Conservation (phyloP, 352 stramenopile species). For the Globisporangium ultimum region DNA sequence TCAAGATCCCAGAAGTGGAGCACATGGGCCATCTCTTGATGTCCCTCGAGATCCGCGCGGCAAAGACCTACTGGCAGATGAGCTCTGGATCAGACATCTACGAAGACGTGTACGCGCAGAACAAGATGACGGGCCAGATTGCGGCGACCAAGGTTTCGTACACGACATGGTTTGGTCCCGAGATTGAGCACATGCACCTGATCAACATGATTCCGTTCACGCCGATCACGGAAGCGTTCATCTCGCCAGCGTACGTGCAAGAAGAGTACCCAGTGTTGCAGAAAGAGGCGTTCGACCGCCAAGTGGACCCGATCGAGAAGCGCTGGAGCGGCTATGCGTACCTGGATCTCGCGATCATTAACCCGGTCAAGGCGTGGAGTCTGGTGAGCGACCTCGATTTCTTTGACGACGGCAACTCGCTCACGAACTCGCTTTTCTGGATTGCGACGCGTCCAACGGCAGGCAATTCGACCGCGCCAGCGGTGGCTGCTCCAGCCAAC, state of each 20-base stretch:
- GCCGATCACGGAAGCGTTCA: constrained; percentile 74
- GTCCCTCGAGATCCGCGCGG: constrained; percentile 91
- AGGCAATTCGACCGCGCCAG: constrained; percentile 1
- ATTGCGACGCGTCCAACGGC: constrained; percentile 69
- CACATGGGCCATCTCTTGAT: constrained; percentile 91
- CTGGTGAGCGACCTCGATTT: constrained; percentile 62
- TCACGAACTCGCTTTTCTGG: constrained; percentile 89
- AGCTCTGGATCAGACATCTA: constrained; percentile 52
- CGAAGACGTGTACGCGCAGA: constrained; percentile 63
- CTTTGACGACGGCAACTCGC: constrained; percentile 86
- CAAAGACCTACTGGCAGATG: constrained; percentile 97
- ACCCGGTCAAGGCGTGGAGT: constrained; percentile 64
- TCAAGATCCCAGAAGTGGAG: constrained; percentile 62
- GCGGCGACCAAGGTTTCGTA: constrained; percentile 78
- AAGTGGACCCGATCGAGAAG: constrained; percentile 58
- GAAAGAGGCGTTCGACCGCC: constrained; percentile 63
- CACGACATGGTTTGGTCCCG: constrained; percentile 84
- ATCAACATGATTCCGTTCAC: constrained; percentile 93
- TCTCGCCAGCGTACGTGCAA: constrained; percentile 59
- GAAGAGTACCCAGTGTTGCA: constrained; percentile 81
- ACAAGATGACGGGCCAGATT: constrained; percentile 85
- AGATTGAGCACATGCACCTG: constrained; percentile 85
- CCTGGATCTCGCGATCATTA: constrained; percentile 80
- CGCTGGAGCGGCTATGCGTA: constrained; percentile 85
- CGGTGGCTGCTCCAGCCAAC: too few relatives aligned